Conservation (phyloP, 139 green algal genomes). For the Tetradesmus obliquus region DNA sequence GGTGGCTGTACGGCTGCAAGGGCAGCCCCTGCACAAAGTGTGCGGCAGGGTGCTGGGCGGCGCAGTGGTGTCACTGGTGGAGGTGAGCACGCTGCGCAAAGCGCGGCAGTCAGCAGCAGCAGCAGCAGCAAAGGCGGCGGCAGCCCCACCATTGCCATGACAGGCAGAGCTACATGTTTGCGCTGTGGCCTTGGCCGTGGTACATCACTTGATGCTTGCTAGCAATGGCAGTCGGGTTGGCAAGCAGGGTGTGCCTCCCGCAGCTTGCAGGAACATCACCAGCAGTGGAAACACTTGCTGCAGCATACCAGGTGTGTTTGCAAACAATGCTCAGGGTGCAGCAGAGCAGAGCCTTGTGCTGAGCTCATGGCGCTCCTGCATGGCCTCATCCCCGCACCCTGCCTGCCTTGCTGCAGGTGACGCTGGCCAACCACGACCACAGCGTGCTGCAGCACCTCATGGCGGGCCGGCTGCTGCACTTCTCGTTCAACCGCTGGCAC, state of each 20-base stretch:
- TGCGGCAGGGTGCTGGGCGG: background rate
- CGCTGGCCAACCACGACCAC: conserved; percentile 29
- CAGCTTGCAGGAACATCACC: background rate
- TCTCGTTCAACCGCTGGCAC: conserved; percentile 19
- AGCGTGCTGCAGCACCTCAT: conserved; percentile 16
- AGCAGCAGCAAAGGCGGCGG: background rate
- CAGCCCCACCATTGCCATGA: background rate
- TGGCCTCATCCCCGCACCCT: background rate
- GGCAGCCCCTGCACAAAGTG: background rate
- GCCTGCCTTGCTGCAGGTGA: conserved; percentile 16
- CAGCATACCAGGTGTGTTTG: no score
- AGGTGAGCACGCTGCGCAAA: background rate
- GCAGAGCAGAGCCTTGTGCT: no score
- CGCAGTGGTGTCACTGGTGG: conserved; percentile 10
- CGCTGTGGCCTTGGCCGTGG: background rate
- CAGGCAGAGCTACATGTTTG: background rate
- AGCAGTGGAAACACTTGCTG: no score
- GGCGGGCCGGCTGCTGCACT: background rate
- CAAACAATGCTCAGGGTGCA: no score
- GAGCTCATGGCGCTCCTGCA: background rate
- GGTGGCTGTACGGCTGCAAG: background rate
- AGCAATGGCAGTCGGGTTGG: no score
- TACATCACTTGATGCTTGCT: no score
- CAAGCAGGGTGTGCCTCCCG: background rate
- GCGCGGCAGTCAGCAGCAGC: background rate